Percentiles rank a stretch among this genome's conserved stretches.
phyloP scores from a whole-genome alignment of 352 stramenopile genomes.

The Phytophthora sansomeana region DNA sequence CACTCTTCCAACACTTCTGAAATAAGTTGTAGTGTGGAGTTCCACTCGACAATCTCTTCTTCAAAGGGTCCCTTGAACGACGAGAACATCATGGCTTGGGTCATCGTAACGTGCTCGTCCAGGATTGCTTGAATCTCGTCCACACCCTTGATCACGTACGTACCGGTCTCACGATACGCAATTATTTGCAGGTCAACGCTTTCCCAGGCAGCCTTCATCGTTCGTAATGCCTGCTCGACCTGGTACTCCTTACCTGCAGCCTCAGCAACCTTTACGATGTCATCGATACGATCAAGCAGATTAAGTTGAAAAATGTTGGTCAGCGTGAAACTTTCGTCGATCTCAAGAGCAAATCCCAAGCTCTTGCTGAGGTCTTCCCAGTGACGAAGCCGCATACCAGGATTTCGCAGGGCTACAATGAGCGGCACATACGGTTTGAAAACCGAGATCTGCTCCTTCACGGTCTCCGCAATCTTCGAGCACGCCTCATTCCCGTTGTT shows the following conservation, averaged over 20 bases:
- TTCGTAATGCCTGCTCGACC: conserved; percentile 93
- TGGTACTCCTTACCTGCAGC: conserved; percentile 95
- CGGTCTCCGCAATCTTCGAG: conserved; percentile 89
- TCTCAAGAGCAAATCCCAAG: conserved; percentile 83
- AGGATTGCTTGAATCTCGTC: conserved; percentile 95
- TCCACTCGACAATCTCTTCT: conserved; percentile 94
- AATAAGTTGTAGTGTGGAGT: conserved; percentile 90
- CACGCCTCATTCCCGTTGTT: conserved; percentile 86
- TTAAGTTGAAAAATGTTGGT: conserved; percentile 89
- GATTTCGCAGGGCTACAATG: conserved; percentile 91
- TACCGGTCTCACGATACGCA: conserved; percentile 93
- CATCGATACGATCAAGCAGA: conserved; percentile 86
- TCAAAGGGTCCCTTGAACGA: conserved; percentile 96
- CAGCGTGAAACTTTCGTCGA: conserved; percentile 90
- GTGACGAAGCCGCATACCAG: conserved; percentile 94
- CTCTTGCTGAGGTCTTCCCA: conserved; percentile 91
- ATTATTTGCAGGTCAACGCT: conserved; percentile 92
- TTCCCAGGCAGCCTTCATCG: conserved; percentile 94
- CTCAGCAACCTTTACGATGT: conserved; percentile 94
- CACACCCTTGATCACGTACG: conserved; percentile 94
- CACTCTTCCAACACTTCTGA: conserved; percentile 96
- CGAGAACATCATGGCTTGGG: conserved; percentile 96
- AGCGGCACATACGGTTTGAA: conserved; percentile 95
- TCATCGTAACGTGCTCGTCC: conserved; percentile 97
- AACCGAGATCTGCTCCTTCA: conserved; percentile 93